phyloP scores from a whole-genome alignment of 257 asterid species.

The Solanum chaucha region DNA sequence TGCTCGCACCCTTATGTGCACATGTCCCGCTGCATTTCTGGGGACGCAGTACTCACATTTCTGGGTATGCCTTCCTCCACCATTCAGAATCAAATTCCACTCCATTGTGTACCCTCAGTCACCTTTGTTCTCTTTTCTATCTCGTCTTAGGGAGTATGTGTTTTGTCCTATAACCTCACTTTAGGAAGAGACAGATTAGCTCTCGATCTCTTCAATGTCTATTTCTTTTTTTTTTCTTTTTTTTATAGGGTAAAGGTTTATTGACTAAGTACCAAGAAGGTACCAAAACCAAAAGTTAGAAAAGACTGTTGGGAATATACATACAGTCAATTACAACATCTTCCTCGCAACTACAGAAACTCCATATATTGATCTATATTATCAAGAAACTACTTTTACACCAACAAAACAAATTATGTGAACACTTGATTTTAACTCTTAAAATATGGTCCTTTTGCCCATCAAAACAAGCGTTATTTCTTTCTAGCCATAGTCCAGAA shows the following conservation, averaged over 20 bases:
- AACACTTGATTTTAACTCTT: neutral
- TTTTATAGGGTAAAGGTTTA: neutral
- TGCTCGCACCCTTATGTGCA: neutral
- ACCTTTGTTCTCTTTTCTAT: neutral
- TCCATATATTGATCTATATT: neutral
- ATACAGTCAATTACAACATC: neutral
- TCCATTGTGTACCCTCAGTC: neutral
- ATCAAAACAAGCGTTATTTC: neutral
- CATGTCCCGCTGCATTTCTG: neutral
- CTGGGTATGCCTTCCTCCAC: neutral
- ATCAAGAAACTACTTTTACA: neutral
- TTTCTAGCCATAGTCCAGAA: neutral
- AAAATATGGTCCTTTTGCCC: neutral
- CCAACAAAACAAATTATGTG: neutral
- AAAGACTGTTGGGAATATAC: neutral
- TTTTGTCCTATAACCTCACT: neutral
- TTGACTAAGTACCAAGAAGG: neutral
- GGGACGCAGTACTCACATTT: neutral
- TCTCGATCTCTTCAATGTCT: neutral
- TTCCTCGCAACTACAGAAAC: neutral
- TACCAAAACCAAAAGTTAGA: neutral
- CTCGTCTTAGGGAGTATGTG: neutral
- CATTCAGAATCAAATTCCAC: neutral
- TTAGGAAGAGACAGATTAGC: neutral
- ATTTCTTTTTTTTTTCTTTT: neutral